These are phyloP conservation scores for Gamsiella multidivaricata DNA, from an alignment of 192 early-diverging fungal species.

Conservation along the genomic window DNA sequence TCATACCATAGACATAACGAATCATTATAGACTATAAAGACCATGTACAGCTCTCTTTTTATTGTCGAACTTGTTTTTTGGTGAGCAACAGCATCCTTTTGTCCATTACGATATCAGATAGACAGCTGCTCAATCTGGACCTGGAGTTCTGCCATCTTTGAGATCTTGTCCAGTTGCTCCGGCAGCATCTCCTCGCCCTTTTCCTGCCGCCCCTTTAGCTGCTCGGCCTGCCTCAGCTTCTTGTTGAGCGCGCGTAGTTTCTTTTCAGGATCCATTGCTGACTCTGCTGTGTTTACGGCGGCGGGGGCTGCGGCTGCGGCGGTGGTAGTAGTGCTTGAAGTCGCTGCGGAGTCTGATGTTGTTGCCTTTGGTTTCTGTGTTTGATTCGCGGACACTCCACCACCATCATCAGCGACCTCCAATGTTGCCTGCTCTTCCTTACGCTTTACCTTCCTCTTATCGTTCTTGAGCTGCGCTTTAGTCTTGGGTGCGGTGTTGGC, in stretches of 20 bases:
- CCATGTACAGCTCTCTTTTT: neutral
- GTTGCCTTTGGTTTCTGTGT: neutral
- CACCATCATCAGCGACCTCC: too few species aligned
- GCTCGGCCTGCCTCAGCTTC: conserved; percentile 74
- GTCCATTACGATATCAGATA: neutral
- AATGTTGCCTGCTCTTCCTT: conserved; percentile 49
- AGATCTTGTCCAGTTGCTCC: conserved; percentile 75
- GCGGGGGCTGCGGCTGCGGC: conserved; percentile 6
- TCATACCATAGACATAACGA: neutral
- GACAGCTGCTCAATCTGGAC: conserved; percentile 38
- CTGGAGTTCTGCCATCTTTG: conserved; percentile 57
- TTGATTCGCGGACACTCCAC: too few species aligned
- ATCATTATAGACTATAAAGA: neutral
- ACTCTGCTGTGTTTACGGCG: neutral
- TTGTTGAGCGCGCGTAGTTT: conserved; percentile 72
- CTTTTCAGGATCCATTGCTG: conserved; percentile 53
- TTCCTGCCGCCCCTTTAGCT: conserved; percentile 64
- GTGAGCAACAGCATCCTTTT: neutral
- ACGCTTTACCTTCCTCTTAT: conserved; percentile 58
- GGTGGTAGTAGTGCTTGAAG: neutral
- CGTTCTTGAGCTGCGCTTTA: conserved; percentile 63
- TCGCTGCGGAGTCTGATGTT: neutral
- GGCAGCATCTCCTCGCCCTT: conserved; percentile 59
- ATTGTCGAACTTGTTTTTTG: neutral
- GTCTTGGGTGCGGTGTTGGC: conserved; percentile 33